Evolutionary conservation across 805 yeast genomes (phyloP).

Genomic region (Ogataea siamensis): DNA sequence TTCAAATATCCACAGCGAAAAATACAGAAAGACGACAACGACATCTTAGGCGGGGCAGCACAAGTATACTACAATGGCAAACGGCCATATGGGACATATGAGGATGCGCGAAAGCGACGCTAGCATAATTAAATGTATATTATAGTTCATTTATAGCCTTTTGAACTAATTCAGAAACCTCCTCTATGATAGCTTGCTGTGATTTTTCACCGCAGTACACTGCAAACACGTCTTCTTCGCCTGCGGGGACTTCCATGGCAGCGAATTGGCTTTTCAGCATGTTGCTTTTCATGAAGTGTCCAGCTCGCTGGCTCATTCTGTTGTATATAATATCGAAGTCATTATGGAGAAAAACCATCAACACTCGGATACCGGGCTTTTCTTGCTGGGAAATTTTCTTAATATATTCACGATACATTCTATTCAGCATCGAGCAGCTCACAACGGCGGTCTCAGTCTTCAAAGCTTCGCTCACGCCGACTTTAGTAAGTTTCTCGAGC

Average conservation of each 20-base stretch:
- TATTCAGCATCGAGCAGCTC: conserved; percentile 84
- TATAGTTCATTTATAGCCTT: neutral
- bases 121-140: conserved; percentile 2
- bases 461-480: conserved; percentile 36
- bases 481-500: conserved; percentile 54
- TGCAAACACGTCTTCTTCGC: conserved; percentile 16
- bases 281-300: conserved; percentile 83
- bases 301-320: conserved; percentile 62
- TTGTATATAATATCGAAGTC: conserved; percentile 55
- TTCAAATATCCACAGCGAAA: conserved; percentile 82
- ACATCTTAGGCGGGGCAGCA: conserved; percentile 44
- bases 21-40: conserved; percentile 83
- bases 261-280: conserved; percentile 81
- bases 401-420: conserved; percentile 64
- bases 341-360: conserved; percentile 68
- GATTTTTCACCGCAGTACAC: conserved; percentile 24
- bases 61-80: conserved; percentile 21
- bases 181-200: conserved; percentile 15
- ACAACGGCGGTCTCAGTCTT: conserved; percentile 45
- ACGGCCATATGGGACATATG: conserved; percentile 16
- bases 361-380: conserved; percentile 37
- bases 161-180: conserved; percentile 8
- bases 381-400: conserved; percentile 33
- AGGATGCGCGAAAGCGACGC: conserved; percentile 18
- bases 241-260: conserved; percentile 67